These are phyloP conservation scores for Tuber magnatum DNA, from an alignment of 495 filamentous ascomycete genomes.

Conservation along the genomic window DNA sequence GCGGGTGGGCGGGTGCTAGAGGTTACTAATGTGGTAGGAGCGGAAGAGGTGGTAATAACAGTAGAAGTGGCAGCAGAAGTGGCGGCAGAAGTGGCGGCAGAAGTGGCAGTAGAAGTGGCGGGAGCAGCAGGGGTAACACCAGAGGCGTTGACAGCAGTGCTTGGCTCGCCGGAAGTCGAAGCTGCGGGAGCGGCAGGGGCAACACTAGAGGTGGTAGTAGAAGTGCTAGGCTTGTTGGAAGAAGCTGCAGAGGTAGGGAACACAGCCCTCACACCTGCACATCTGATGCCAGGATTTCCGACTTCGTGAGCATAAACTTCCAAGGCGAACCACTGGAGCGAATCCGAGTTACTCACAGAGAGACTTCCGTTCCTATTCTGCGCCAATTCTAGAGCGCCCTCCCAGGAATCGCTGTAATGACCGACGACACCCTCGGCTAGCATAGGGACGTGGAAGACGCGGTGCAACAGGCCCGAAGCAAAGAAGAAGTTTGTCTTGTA, in stretches of 20 bases:
- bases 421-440: conserved; percentile 51
- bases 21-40: neutral
- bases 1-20: neutral
- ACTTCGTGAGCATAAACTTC: conserved; percentile 54
- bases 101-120: neutral
- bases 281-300: conserved; percentile 50
- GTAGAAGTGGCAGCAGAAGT: neutral
- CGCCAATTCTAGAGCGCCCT: conserved; percentile 47
- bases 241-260: neutral
- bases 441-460: conserved; percentile 50
- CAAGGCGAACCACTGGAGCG: conserved; percentile 53
- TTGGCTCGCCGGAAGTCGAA: too few species aligned
- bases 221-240: neutral
- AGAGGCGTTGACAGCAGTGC: too few species aligned
- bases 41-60: neutral
- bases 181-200: neutral
- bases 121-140: too few species aligned
- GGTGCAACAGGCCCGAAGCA: conserved; percentile 53
- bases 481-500: conserved; percentile 50
- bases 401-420: conserved; percentile 49
- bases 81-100: neutral
- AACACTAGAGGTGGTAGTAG: neutral
- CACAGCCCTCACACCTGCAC: conserved; percentile 41
- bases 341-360: conserved; percentile 50
- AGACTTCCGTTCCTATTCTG: conserved; percentile 39